Conservation (phyloP, 192 early-diverging fungal genomes). For the Podila horticola region DNA sequence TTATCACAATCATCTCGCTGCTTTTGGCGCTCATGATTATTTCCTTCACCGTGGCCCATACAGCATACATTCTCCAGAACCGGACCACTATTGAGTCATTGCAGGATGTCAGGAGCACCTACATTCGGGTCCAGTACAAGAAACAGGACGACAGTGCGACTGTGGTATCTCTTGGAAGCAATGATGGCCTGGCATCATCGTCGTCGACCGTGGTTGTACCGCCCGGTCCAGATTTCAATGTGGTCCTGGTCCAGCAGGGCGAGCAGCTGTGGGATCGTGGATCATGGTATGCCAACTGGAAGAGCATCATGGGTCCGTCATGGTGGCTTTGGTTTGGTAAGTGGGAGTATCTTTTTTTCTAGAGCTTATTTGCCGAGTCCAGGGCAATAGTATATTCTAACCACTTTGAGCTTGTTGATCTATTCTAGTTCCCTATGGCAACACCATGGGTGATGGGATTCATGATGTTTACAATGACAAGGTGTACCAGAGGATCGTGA, state of each 20-base stretch:
- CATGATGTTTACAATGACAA: constrained; percentile 35
- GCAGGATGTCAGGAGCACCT: constrained; percentile 26
- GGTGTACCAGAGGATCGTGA: constrained; percentile 8
- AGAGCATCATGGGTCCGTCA: constrained; percentile 58
- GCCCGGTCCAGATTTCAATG: constrained; percentile 23
- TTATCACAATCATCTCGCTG: constrained; percentile 50
- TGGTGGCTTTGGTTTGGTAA: constrained; percentile 64
- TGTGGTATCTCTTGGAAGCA: background rate
- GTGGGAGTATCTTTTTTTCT: constrained; percentile 5
- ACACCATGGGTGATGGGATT: constrained; percentile 39
- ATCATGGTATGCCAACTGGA: constrained; percentile 55
- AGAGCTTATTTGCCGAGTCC: background rate
- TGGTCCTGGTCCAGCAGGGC: constrained; percentile 43
- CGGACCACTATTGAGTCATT: constrained; percentile 65
- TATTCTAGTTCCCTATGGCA: constrained; percentile 28
- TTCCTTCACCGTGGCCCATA: constrained; percentile 61
- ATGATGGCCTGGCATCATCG: background rate
- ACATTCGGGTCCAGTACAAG: constrained; percentile 42
- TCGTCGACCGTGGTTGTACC: constrained; percentile 23
- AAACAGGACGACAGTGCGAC: constrained; percentile 4
- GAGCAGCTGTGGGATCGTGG: constrained; percentile 58
- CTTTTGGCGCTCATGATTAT: constrained; percentile 60
- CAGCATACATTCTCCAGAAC: constrained; percentile 56
- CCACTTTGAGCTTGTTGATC: background rate
- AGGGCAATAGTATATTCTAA: background rate